Evolutionary conservation across 176 grass and related monocot genomes (phyloP).

Genomic region (Phoenix roebelenii): DNA sequence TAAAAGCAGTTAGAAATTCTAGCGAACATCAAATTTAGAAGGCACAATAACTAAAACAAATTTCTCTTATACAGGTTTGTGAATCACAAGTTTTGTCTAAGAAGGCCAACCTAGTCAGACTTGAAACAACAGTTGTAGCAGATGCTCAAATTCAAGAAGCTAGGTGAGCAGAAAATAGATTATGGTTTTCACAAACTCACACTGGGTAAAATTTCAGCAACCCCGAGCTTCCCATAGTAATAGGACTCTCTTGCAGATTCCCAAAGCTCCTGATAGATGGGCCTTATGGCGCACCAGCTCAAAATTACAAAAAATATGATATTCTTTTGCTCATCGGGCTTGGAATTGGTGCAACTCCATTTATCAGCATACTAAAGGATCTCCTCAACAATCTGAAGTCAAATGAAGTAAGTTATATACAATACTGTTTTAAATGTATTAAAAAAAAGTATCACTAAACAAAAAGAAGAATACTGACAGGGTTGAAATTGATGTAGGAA

Average conservation of each 20-base stretch:
- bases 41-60: background rate
- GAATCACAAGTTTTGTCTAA: slow-evolving; percentile 77
- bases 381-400: slow-evolving; percentile 71
- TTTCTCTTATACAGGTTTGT: slow-evolving; percentile 44
- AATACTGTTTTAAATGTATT: too few species aligned
- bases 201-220: too few species aligned
- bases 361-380: slow-evolving; percentile 99
- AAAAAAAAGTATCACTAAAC: too few species aligned
- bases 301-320: slow-evolving; percentile 99
- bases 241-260: slow-evolving; percentile 36
- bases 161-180: slow-evolving; percentile 33
- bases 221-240: too few species aligned
- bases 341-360: slow-evolving; percentile 93
- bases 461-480: slow-evolving; percentile 12
- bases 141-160: slow-evolving; percentile 58
- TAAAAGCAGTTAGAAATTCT: too few species aligned
- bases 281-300: slow-evolving; percentile 86
- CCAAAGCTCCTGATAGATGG: slow-evolving; percentile 86
- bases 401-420: slow-evolving; percentile 43
- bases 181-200: too few species aligned
- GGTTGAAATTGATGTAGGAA: slow-evolving; percentile 37
- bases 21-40: too few species aligned
- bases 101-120: slow-evolving; percentile 82
- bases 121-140: slow-evolving; percentile 93
- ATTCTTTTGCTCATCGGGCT: slow-evolving; percentile 93